Conservation (phyloP, 1,284 basidiomycete species). For the Tilletia caries region DNA sequence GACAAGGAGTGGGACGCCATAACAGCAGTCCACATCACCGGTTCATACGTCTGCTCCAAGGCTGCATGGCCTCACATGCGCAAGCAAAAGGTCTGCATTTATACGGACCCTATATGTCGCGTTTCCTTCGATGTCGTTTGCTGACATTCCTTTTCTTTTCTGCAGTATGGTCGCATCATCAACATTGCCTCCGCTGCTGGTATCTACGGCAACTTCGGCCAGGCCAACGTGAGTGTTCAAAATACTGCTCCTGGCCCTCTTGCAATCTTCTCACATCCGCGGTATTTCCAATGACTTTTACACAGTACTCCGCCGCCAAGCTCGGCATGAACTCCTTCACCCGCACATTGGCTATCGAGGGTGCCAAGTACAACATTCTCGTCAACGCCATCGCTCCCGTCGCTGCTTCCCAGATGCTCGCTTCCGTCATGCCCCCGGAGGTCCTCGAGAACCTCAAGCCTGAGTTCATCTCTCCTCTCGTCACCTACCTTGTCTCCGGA, state of each 20-base stretch:
- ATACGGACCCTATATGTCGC: not conserved
- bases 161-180: slow-evolving; percentile 75
- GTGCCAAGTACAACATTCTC: slow-evolving; percentile 87
- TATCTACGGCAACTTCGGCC: slow-evolving; percentile 83
- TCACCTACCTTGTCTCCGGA: slow-evolving; percentile 47
- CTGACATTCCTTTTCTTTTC: not conserved
- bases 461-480: slow-evolving; percentile 85
- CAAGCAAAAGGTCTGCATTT: slow-evolving; percentile 66
- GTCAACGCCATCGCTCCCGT: slow-evolving; percentile 85
- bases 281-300: not conserved
- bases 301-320: slow-evolving; percentile 72
- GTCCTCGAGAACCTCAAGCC: slow-evolving; percentile 90
- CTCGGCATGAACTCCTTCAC: slow-evolving; percentile 71
- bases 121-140: not conserved
- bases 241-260: slow-evolving; percentile 22
- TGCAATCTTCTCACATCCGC: slow-evolving; percentile 37
- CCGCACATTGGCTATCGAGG: slow-evolving; percentile 79
- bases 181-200: slow-evolving; percentile 61
- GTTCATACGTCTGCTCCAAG: slow-evolving; percentile 89
- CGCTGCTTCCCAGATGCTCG: slow-evolving; percentile 89
- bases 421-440: slow-evolving; percentile 93
- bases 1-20: slow-evolving; percentile 59
- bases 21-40: slow-evolving; percentile 86
- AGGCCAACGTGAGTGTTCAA: slow-evolving; percentile 67
- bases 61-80: slow-evolving; percentile 93